Conservation (phyloP, 106 monocot species). For the Acorus gramineus region DNA sequence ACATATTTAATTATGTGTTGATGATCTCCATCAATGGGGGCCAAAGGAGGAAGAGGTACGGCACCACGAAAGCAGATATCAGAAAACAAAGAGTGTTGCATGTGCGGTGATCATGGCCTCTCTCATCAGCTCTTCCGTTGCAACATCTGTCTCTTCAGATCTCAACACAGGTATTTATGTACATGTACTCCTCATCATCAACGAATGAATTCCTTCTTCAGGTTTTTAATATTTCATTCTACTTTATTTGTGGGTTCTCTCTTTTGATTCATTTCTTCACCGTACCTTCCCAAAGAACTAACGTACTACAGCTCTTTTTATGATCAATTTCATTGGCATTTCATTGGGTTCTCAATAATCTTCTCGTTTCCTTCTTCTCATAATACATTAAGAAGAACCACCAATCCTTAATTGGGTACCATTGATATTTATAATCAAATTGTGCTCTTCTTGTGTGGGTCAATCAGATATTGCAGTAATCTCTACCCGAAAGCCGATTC, state of each 20-base stretch:
- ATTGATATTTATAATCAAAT: not conserved
- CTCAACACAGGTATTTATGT: conserved; percentile 40
- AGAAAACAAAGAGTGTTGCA: conserved; percentile 31
- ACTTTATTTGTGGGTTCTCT: too few species aligned
- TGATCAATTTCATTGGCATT: not conserved
- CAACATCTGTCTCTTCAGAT: conserved; percentile 24
- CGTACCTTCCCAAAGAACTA: too few species aligned
- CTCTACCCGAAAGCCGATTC: conserved; percentile 34
- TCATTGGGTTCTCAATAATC: too few species aligned
- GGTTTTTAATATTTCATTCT: not conserved
- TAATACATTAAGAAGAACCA: too few species aligned
- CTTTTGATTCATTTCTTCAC: too few species aligned
- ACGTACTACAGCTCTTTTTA: not conserved
- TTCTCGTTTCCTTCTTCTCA: too few species aligned
- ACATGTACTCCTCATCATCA: not conserved
- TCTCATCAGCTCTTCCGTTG: conserved; percentile 44
- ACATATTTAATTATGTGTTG: too few species aligned
- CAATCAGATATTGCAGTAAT: conserved; percentile 53
- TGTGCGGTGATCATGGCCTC: conserved; percentile 67
- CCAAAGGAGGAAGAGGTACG: too few species aligned
- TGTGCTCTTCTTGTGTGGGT: not conserved
- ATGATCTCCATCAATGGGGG: too few species aligned
- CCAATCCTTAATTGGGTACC: too few species aligned
- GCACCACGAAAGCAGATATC: too few species aligned
- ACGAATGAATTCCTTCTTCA: too few species aligned